phyloP scores from a whole-genome alignment of 2,329 filamentous ascomycete species.

The Trichoderma sp. region DNA sequence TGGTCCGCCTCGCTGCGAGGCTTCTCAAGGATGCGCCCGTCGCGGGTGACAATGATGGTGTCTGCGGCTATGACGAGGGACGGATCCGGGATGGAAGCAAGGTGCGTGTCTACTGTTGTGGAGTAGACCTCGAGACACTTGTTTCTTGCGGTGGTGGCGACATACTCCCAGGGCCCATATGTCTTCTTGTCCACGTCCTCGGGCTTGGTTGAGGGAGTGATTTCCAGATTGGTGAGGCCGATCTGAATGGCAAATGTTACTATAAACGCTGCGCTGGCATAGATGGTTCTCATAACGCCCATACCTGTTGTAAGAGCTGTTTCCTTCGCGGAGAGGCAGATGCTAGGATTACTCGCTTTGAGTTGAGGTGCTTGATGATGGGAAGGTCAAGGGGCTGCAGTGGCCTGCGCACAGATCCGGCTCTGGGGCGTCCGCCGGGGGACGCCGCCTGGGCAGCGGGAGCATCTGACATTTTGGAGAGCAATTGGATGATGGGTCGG shows the following conservation, averaged over 20 bases:
- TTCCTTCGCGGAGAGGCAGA: slow-evolving; percentile 84
- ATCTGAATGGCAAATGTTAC: slow-evolving; percentile 52
- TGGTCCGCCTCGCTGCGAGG: slow-evolving; percentile 81
- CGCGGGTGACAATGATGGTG: slow-evolving; percentile 78
- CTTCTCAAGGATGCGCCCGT: slow-evolving; percentile 86
- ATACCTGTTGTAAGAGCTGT: slow-evolving; percentile 74
- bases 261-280: not conserved
- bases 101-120: slow-evolving; percentile 47
- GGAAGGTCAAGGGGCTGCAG: slow-evolving; percentile 76
- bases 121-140: slow-evolving; percentile 78
- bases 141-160: slow-evolving; percentile 78
- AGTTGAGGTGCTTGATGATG: slow-evolving; percentile 73
- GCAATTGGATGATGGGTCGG: not conserved
- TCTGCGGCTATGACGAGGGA: slow-evolving; percentile 87
- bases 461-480: slow-evolving; percentile 45
- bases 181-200: slow-evolving; percentile 80
- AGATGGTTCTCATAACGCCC: not conserved
- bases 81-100: slow-evolving; percentile 63
- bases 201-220: slow-evolving; percentile 78
- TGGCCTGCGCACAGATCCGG: slow-evolving; percentile 48
- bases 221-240: slow-evolving; percentile 78
- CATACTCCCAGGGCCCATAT: slow-evolving; percentile 85
- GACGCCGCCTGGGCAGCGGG: slow-evolving; percentile 43
- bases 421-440: slow-evolving; percentile 33
- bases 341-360: slow-evolving; percentile 83